Conservation (phyloP, 176 grass and related monocot species). For the Phoenix dactylifera region DNA sequence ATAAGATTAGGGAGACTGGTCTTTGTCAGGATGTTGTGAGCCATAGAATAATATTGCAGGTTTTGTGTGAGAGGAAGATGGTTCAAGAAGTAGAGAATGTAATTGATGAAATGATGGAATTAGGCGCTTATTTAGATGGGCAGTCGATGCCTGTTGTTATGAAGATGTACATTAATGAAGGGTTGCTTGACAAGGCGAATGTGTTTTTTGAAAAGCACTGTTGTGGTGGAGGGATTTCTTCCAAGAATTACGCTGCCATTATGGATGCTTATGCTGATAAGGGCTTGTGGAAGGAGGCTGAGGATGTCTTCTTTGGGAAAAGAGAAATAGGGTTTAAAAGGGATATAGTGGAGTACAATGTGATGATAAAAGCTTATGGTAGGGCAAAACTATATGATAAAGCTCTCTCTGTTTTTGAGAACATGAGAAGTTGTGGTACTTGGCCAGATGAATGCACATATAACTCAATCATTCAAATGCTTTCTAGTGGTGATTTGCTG, state of each 20-base stretch:
- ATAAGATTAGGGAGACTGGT: slow-evolving; percentile 22
- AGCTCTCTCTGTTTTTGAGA: slow-evolving; percentile 42
- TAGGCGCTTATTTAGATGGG: slow-evolving; percentile 27
- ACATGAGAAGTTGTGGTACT: slow-evolving; percentile 38
- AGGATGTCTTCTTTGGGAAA: slow-evolving; percentile 38
- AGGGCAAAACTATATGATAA: slow-evolving; percentile 50
- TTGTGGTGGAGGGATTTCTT: slow-evolving; percentile 30
- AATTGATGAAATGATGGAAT: slow-evolving; percentile 25
- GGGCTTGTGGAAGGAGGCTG: slow-evolving; percentile 52
- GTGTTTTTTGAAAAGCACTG: slow-evolving; percentile 53
- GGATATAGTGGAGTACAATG: slow-evolving; percentile 59
- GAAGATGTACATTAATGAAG: slow-evolving; percentile 65
- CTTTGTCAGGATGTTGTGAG: slow-evolving; percentile 47
- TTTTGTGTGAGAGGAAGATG: slow-evolving; percentile 42
- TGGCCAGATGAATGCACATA: slow-evolving; percentile 56
- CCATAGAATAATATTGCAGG: slow-evolving; percentile 51
- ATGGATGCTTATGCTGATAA: slow-evolving; percentile 56
- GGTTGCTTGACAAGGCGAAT: slow-evolving; percentile 45
- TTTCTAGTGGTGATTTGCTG: slow-evolving; percentile 42
- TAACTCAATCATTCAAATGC: slow-evolving; percentile 78
- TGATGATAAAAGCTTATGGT: slow-evolving; percentile 68
- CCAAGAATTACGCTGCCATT: slow-evolving; percentile 50
- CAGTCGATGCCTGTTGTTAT: slow-evolving; percentile 54
- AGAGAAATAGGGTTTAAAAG: slow-evolving; percentile 18
- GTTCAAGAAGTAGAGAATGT: slow-evolving; percentile 31